Conservation (phyloP, 78 protist species). For the Chrysochromulina tobinii region DNA sequence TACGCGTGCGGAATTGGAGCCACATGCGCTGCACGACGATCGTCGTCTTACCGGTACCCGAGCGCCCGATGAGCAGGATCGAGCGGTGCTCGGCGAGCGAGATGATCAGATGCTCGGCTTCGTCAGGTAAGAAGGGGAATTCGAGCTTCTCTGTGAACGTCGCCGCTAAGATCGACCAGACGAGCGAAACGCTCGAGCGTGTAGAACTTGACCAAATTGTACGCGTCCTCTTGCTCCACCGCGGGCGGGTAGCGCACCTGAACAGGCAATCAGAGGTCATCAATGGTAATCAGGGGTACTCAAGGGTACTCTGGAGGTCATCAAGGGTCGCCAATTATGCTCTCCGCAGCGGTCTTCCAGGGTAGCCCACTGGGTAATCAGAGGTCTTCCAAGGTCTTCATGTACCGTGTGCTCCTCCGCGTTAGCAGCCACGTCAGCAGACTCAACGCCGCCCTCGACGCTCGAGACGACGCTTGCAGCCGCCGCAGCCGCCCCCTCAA, state of each 20-base stretch:
- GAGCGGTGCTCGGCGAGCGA: neutral
- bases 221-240: neutral
- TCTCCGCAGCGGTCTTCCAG: no score
- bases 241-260: neutral
- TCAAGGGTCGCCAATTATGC: no score
- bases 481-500: no score
- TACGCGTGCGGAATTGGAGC: neutral
- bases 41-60: constrained; percentile 42
- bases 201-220: neutral
- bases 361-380: no score
- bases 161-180: neutral
- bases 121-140: neutral
- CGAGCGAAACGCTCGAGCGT: neutral
- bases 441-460: no score
- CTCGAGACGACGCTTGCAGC: no score
- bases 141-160: neutral
- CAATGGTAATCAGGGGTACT: no score
- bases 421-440: no score
- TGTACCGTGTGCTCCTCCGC: no score
- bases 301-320: no score
- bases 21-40: constrained; percentile 33
- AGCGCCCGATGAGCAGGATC: constrained; percentile 16
- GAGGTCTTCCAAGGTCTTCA: no score
- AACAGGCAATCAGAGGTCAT: no score
- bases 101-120: neutral